Conservation (phyloP, 2,329 filamentous ascomycete species). For the Metarhizium brunneum region DNA sequence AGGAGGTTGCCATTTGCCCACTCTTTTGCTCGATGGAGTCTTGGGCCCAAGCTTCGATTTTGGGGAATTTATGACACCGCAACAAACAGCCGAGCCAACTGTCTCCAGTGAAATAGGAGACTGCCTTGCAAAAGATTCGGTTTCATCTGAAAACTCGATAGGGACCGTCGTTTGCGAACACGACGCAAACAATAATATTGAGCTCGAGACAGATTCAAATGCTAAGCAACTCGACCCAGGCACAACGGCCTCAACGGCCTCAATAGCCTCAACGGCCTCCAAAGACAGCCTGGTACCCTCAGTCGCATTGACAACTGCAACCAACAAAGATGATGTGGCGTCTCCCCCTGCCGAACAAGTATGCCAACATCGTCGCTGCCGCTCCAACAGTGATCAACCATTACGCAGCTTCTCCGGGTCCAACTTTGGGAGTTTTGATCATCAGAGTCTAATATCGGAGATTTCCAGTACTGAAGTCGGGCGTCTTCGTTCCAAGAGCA, state of each 20-base stretch:
- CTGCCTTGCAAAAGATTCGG: not conserved
- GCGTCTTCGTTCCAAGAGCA: constrained; percentile 3
- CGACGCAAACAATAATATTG: not conserved
- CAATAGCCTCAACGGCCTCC: no score
- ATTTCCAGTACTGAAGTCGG: not conserved
- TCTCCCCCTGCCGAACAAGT: not conserved
- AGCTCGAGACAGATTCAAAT: not conserved
- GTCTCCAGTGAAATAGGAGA: not conserved
- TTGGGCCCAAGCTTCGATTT: constrained; percentile 4
- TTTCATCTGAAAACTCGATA: constrained; percentile 1
- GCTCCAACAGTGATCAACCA: constrained; percentile 6
- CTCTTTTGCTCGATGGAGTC: constrained; percentile 8
- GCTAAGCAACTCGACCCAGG: not conserved
- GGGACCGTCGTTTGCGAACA: not conserved
- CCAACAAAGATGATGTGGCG: not conserved
- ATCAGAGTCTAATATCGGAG: not conserved
- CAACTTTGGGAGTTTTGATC: not conserved
- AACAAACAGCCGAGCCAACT: not conserved
- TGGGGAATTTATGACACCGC: constrained; percentile 1
- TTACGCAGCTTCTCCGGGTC: not conserved
- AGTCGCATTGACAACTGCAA: not conserved
- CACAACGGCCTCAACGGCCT: not conserved
- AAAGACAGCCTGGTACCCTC: not conserved
- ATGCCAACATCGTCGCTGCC: not conserved
- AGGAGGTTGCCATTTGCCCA: constrained; percentile 5